Evolutionary conservation across 805 yeast genomes (phyloP).

Genomic region (Candida ascalaphidarum): DNA sequence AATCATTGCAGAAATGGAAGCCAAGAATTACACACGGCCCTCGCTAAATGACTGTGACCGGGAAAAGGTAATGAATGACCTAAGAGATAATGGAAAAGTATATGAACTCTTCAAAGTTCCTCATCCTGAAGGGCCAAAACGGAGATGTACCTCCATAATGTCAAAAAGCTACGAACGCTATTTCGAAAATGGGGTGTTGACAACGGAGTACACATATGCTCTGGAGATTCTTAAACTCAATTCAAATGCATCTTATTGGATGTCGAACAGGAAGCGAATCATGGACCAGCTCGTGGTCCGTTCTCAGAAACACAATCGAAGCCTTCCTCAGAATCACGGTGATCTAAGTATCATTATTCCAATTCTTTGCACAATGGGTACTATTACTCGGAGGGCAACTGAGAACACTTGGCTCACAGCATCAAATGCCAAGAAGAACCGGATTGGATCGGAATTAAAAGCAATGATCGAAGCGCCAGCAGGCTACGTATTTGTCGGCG

Average conservation of each 20-base stretch:
- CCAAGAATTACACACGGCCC: constrained; percentile 30
- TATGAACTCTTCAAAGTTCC: constrained; percentile 63
- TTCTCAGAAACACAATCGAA: constrained; percentile 19
- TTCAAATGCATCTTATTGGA: constrained; percentile 85
- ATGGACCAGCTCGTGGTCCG: constrained; percentile 79
- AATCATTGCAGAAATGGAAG: constrained; percentile 16
- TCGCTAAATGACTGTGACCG: constrained; percentile 19
- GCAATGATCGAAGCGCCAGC: constrained; percentile 78
- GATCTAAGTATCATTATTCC: constrained; percentile 75
- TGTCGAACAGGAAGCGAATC: constrained; percentile 80
- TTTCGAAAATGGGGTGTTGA: constrained; percentile 66
- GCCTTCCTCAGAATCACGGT: too few species aligned
- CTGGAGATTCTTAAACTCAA: constrained; percentile 71
- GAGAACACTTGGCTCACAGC: constrained; percentile 98
- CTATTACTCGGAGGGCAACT: constrained; percentile 91
- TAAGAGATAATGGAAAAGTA: constrained; percentile 11
- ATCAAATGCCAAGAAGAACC: constrained; percentile 75
- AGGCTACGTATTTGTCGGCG: constrained; percentile 92
- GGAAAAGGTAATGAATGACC: constrained; percentile 12
- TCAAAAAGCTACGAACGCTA: constrained; percentile 65
- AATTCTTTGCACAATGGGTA: constrained; percentile 84
- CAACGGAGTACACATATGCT: constrained; percentile 68
- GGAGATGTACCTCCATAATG: constrained; percentile 67
- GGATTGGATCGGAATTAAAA: constrained; percentile 92
- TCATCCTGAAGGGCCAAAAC: constrained; percentile 74